Base-by-base conservation (phyloP, 2,329 filamentous ascomycete genomes). In the Mycocentrospora acerina region DNA sequence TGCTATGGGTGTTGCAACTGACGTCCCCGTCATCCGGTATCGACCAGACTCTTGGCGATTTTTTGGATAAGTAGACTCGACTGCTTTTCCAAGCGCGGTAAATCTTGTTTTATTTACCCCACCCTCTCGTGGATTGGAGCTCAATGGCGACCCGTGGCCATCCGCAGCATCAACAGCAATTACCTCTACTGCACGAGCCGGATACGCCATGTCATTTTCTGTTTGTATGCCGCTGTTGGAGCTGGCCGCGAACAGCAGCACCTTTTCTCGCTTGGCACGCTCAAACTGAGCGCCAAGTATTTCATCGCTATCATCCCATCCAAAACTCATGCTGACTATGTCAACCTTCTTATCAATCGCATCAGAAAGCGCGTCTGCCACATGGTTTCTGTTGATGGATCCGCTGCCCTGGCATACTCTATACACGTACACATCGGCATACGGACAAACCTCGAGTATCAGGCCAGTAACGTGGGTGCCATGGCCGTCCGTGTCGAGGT, bases 291-390 rank as follows among this genome's bases (percentile, higher is more conserved):
- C 18, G 7, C 26, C n/a, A 2, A 45, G 33, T 3, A 31, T 19
- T 22, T 27, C 14, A 15, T 37, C 30, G 10, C 15, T 24, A 11
- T 37, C 30, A 24, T 29, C 27, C 45, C 40, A 48, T 3, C 46
- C 46, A 12, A 52, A 36, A 14, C 30, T 39, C 35, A 52, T 45
- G 19, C 37, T 50, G 5, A 52, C 34, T 10, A 52, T 45, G 8
- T 52, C 46, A 2, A 50, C 41, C 12, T 44, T 40, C 26, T 35
- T 35, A 24, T 40, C 30, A 9, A 52, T 36, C 11, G 48, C 48
- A 28, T 52, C 40, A 2, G 16, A n/a, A 3, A 52, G 31, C 15
- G 46, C 46, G 4, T 38, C 37, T n/a, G 32, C 37, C 1, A 47
- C 46, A 17, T 35, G 9, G 6, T 32, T 15, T 2, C 15, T 29